A percentile compares a stretch with the other conserved stretches of the same genome.
Conservation (phyloP, 371 early-diverging fungal species). For the Actinomortierella ambigua region DNA sequence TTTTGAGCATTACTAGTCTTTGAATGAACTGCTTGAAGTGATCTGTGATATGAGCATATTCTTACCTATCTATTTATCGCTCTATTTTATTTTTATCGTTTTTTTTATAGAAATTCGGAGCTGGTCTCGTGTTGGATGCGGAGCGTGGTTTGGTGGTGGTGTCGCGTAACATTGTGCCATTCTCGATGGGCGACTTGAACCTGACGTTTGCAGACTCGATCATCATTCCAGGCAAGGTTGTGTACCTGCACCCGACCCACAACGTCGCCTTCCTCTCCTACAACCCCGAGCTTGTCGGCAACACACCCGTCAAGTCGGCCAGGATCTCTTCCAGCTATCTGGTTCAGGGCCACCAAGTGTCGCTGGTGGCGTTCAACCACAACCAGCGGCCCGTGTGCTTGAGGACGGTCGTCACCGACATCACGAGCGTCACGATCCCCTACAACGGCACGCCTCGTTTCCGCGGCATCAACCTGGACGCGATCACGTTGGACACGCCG, state of each 20-base stretch:
- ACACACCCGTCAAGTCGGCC: conserved; percentile 73
- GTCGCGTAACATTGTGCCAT: conserved; percentile 74
- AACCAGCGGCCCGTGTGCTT: conserved; percentile 79
- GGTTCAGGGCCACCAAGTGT: conserved; percentile 68
- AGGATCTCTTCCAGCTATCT: conserved; percentile 62
- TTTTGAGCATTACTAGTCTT: not conserved
- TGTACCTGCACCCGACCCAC: conserved; percentile 87
- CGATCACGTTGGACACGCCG: conserved; percentile 88
- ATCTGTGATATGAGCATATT: no score
- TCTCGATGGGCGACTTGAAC: conserved; percentile 72
- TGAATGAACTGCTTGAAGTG: no score
- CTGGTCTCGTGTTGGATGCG: conserved; percentile 78
- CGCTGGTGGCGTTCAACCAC: conserved; percentile 78
- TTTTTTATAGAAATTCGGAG: conserved; percentile 58
- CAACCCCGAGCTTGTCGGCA: conserved; percentile 74
- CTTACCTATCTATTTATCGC: no score
- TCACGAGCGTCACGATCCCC: conserved; percentile 81
- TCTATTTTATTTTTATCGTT: no score
- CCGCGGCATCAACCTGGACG: conserved; percentile 80
- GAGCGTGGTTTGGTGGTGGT: conserved; percentile 73
- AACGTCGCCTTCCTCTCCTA: conserved; percentile 78
- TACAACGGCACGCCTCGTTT: conserved; percentile 84
- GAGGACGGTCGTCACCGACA: conserved; percentile 78
- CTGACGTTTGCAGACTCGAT: conserved; percentile 81
- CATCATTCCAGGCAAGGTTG: conserved; percentile 76